Evolutionary conservation across 805 yeast species (phyloP), one percentile per base, ranked within the genome.

Genomic region (Pichia nakasei): DNA sequence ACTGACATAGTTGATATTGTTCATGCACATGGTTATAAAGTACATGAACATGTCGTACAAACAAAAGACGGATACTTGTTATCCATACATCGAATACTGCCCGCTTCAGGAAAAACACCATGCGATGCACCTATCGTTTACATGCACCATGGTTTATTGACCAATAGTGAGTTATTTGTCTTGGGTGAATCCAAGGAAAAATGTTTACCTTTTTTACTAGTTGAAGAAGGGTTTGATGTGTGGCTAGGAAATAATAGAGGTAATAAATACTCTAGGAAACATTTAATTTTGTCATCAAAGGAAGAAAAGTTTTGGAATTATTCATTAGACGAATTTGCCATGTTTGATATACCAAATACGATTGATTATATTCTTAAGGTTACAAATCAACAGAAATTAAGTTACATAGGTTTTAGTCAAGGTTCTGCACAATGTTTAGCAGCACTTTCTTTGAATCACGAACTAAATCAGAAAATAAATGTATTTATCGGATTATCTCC

Each of bases 371-470:
- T 91, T 15, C 61, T 89, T 45, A 57, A 66, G 3, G 64, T 61
- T 22, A 76, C 89, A 1, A 60, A 66, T 9, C 62, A 55, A 49
- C 9, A 51, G 22, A 51, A 63, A 26, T 61, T 89, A 32, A 74
- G 79, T 1, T 89, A 87, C 56, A 73, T 91, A 50, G 97, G 97
- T 1, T 91, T 91, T 56, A 80, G 89, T 22, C 97, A 89, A 61
- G 97, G 97, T 19, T 80, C 95, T 0, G 95, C 97, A 1, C 97
- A 91, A 61, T 87, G 87, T 35, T 81, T 89, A 60, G 96, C 95
- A 0, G 73, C 94, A 11, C 66, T 87, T 20, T 75, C 93, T 0
- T 54, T 80, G 17, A 77, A 80, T 56, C 79, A 82, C 8, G 68
- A 70, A 2, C 67, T 89, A 45, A 85, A 85, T 59, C 52, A 61